Conservation (phyloP, 139 green algal species). For the Nannochloris sp. region DNA sequence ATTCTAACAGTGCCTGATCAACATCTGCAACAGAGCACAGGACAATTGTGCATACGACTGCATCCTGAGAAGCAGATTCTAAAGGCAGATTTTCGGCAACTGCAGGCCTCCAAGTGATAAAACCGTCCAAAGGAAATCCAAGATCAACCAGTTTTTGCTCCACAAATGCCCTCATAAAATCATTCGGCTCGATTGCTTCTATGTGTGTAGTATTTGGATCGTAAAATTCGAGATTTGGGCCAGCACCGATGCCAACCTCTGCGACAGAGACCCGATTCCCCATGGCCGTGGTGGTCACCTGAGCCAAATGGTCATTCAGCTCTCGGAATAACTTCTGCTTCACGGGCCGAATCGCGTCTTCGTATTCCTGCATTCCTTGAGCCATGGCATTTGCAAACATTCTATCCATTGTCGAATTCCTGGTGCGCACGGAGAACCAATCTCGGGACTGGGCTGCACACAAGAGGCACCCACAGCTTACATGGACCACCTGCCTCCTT, state of each 20-base stretch:
- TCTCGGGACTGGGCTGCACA: no score
- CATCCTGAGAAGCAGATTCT: slow-evolving; percentile 34
- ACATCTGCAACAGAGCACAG: slow-evolving; percentile 52
- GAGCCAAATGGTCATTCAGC: slow-evolving; percentile 2
- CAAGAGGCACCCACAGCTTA: no score
- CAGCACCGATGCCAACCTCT: slow-evolving; percentile 55
- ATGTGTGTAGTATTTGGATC: slow-evolving; percentile 15
- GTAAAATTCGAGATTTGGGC: slow-evolving; percentile 45
- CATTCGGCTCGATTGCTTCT: slow-evolving; percentile 54
- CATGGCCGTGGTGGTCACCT: not conserved
- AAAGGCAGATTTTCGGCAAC: slow-evolving; percentile 44
- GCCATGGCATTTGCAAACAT: slow-evolving; percentile 30
- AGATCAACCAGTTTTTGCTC: slow-evolving; percentile 6
- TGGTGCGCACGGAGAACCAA: slow-evolving; percentile 2
- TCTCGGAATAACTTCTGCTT: slow-evolving; percentile 34
- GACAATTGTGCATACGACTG: slow-evolving; percentile 55
- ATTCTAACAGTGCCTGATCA: slow-evolving; percentile 31
- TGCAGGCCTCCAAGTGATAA: slow-evolving; percentile 35
- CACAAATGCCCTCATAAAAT: slow-evolving; percentile 42
- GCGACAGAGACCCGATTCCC: slow-evolving; percentile 19
- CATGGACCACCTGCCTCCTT: not conserved
- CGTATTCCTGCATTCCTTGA: slow-evolving; percentile 37
- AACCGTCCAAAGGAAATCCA: not conserved
- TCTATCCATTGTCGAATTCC: slow-evolving; percentile 16
- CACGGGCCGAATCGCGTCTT: slow-evolving; percentile 23